phyloP scores from a whole-genome alignment of 495 filamentous ascomycete genomes.

The Aspergillus saccharolyticus region DNA sequence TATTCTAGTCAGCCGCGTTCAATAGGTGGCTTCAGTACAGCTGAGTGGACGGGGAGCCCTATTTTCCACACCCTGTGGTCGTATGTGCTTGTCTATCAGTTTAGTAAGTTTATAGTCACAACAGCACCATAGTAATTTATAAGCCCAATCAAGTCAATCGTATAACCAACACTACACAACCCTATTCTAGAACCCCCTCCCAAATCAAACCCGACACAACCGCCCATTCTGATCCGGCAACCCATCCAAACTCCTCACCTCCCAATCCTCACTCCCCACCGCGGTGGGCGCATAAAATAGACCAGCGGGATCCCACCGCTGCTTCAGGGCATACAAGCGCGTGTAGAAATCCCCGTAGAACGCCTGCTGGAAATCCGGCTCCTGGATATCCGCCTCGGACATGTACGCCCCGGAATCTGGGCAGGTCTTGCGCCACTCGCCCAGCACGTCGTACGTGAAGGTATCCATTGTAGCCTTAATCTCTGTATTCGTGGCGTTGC shows the following conservation, averaged over 20 bases:
- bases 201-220: conserved; percentile 29
- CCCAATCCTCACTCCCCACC: conserved; percentile 52
- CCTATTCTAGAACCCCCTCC: no score
- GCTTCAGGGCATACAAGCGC: conserved; percentile 47
- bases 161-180: no score
- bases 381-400: conserved; percentile 48
- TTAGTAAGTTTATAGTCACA: no score
- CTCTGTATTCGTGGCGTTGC: conserved; percentile 14
- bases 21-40: no score
- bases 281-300: conserved; percentile 52
- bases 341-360: conserved; percentile 58
- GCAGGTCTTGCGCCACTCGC: conserved; percentile 45
- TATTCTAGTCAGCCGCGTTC: no score
- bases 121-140: no score
- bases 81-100: no score
- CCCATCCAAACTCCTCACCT: conserved; percentile 25
- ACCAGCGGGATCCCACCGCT: conserved; percentile 48
- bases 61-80: no score
- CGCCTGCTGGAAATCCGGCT: conserved; percentile 57
- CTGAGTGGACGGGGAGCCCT: no score
- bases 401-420: conserved; percentile 34
- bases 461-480: conserved; percentile 19
- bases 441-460: conserved; percentile 39
- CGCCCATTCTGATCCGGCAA: conserved; percentile 34
- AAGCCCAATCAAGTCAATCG: no score